Base-by-base conservation (phyloP, 768 basidiomycete genomes). In the Tubosaeta sp. region DNA sequence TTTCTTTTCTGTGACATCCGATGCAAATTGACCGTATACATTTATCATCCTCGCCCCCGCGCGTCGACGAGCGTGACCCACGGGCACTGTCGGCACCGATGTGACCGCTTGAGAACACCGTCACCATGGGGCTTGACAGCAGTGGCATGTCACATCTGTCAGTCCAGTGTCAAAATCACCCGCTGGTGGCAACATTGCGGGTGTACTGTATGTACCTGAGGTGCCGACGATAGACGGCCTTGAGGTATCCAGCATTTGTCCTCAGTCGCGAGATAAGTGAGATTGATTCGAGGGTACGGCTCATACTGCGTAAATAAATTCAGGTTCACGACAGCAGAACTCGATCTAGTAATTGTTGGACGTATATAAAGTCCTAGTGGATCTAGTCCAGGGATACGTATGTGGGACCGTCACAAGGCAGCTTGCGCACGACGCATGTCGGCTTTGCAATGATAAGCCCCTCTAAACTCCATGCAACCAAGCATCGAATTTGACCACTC, bases 401-500 rank as follows among this genome's bases (percentile, higher is more conserved):
- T 4, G 27, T 27, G 27, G 27, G 9, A 27, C 6, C 4, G 32
- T 34, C 16, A 12, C 32, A 34, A 34, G 13, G 32, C 32, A 34
- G 14, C 13, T 31, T 13, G 6, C 36, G 19, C 36, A 21, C 8
- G 18, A 18, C 19, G 36, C 19, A 27, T 2, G 9, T 4, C 6
- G 27, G 4, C 27, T 9, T 27, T 6, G 9, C 27, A 27, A 4
- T 4, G 9, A 21, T 14, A 8, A 14, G 13, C 22, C 14, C 6
- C 22, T 16, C 11, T 36, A 46, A 32, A 46, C 16, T 18, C 41
- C 30, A 22, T 35, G 52, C 12, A 60, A 31, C 42, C 44, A 53
- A 21, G 29, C 35, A 16, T 59, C 54, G 43, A 58, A 52, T 14
- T 3, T 34, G 9, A 27, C 44, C 24, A 59, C 52, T 44, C 43